Percentiles rank a stretch among this genome's conserved stretches.
These are phyloP conservation scores for Russula dissimulans DNA, from an alignment of 768 basidiomycete species.

Conservation along the genomic window DNA sequence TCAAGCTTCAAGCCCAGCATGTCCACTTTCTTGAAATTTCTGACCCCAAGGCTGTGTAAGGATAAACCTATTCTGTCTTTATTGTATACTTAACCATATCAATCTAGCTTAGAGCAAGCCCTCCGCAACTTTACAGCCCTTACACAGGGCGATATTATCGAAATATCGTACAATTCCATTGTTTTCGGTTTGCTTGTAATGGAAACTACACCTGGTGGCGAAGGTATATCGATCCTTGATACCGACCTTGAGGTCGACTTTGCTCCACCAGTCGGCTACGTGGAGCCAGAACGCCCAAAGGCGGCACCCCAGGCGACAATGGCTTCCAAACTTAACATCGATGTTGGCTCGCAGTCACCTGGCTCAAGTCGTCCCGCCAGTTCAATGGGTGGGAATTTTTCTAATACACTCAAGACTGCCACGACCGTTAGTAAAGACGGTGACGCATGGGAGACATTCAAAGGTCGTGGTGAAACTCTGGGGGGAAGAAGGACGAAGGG, in stretches of 20 bases:
- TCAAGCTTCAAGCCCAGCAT: conserved; percentile 94
- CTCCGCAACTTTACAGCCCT: conserved; percentile 87
- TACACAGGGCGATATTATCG: conserved; percentile 94
- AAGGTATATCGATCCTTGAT: conserved; percentile 84
- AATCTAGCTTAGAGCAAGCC: conserved; percentile 79
- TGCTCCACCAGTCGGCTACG: conserved; percentile 85
- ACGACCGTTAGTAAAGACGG: conserved; percentile 61
- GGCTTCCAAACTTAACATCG: conserved; percentile 95
- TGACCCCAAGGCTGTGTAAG: conserved; percentile 96
- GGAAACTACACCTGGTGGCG: conserved; percentile 81
- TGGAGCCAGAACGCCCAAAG: conserved; percentile 85
- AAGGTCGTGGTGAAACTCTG: conserved; percentile 88
- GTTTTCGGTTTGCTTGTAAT: conserved; percentile 93
- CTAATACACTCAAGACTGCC: conserved; percentile 39
- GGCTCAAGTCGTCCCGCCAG: conserved; percentile 78
- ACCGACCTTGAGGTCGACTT: conserved; percentile 99
- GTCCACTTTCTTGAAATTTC: conserved; percentile 95
- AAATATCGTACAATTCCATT: conserved; percentile 95
- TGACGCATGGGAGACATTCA: conserved; percentile 92
- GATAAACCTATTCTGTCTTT: conserved; percentile 17
- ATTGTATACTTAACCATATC: background rate
- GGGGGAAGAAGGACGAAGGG: conserved; percentile 91
- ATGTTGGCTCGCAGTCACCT: conserved; percentile 77
- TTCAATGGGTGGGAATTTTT: conserved; percentile 59
- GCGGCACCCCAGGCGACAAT: conserved; percentile 79